Conservation (phyloP, 2,329 filamentous ascomycete species). For the Chalaropsis thielavioides region DNA sequence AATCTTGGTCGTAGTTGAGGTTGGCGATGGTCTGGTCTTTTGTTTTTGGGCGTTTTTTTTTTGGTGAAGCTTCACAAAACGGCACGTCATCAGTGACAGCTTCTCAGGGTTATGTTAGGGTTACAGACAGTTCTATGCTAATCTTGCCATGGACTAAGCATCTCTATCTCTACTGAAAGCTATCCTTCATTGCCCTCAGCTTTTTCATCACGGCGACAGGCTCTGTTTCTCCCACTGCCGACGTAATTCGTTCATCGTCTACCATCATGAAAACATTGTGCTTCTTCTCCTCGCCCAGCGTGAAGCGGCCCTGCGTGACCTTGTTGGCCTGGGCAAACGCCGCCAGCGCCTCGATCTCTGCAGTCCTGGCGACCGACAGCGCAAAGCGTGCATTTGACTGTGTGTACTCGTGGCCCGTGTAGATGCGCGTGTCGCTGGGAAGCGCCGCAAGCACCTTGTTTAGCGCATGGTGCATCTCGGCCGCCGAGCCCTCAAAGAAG, state of each 20-base stretch:
- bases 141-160: conserved; percentile 21
- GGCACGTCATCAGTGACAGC: neutral
- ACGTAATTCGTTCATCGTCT: conserved; percentile 67
- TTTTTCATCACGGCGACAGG: conserved; percentile 73
- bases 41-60: too few species aligned
- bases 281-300: conserved; percentile 92
- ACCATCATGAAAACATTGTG: conserved; percentile 97
- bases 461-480: conserved; percentile 84
- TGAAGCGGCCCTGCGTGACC: conserved; percentile 90
- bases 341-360: conserved; percentile 62
- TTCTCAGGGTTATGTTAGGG: neutral
- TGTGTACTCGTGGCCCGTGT: conserved; percentile 95
- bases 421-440: conserved; percentile 84
- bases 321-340: conserved; percentile 64
- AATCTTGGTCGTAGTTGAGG: neutral
- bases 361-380: conserved; percentile 57
- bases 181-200: conserved; percentile 83
- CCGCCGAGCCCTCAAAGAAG: conserved; percentile 84
- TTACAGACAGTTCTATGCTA: neutral
- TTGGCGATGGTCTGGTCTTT: neutral
- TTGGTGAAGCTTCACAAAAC: neutral
- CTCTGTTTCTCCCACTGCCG: conserved; percentile 65
- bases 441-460: conserved; percentile 70
- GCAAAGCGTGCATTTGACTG: conserved; percentile 88
- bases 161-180: conserved; percentile 41